A percentile compares a stretch with the other conserved stretches of the same genome.
These are phyloP conservation scores for Uronychia binucleata DNA, from an alignment of 73 alveolate genomes.

Conservation along the genomic window DNA sequence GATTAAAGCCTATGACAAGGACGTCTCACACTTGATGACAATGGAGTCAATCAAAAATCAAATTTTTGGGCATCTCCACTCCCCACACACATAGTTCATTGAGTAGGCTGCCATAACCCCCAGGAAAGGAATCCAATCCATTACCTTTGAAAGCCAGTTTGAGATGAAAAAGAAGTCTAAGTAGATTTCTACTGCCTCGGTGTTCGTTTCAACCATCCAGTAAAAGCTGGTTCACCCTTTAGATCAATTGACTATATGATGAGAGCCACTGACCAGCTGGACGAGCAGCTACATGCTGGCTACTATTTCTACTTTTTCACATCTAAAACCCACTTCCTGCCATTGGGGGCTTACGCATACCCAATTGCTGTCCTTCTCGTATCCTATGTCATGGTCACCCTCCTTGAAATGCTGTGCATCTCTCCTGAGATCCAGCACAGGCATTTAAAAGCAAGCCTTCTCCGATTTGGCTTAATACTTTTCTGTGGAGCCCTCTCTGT, in stretches of 20 bases:
- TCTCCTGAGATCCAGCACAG: neutral
- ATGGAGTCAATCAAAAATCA: neutral
- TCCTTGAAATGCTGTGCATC: neutral
- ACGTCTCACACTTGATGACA: neutral
- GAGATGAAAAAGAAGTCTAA: neutral
- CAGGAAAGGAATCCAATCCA: neutral
- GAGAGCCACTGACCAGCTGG: constrained; percentile 32
- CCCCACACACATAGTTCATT: neutral
- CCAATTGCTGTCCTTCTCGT: constrained; percentile 26
- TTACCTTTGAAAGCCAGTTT: neutral
- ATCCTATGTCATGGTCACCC: neutral
- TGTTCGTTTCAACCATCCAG: no score
- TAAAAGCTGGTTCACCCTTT: no score
- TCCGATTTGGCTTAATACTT: no score
- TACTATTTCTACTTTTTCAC: constrained; percentile 41
- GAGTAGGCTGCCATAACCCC: neutral
- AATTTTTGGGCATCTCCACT: neutral
- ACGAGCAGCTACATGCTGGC: constrained; percentile 58
- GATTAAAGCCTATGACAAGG: neutral
- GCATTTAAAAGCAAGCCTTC: neutral
- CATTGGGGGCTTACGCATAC: constrained; percentile 23
- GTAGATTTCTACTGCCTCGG: no score
- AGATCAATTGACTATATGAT: neutral
- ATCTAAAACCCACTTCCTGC: constrained; percentile 11
- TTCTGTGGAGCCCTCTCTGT: neutral